These are phyloP conservation scores for Zymoseptoria passerinii DNA, from an alignment of 2,329 filamentous ascomycete species.

Conservation along the genomic window DNA sequence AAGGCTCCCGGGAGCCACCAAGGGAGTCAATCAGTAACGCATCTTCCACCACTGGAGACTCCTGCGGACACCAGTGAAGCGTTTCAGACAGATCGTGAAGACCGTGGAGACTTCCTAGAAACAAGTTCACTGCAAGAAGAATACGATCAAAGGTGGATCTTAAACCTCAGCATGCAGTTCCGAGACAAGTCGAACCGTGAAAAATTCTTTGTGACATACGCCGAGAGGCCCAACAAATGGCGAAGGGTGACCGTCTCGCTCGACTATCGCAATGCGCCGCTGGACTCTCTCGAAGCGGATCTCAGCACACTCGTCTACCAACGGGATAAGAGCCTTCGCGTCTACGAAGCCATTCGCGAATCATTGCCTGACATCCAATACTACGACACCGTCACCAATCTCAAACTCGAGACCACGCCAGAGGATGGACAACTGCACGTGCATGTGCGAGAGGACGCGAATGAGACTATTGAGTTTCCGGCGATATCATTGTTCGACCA, in stretches of 20 bases:
- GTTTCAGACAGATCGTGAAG: slow-evolving; percentile 20
- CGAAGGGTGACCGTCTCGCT: slow-evolving; percentile 85
- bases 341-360: slow-evolving; percentile 90
- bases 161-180: slow-evolving; percentile 98
- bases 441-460: slow-evolving; percentile 93
- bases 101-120: slow-evolving; percentile 35
- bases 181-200: slow-evolving; percentile 85
- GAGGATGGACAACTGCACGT: slow-evolving; percentile 82
- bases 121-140: slow-evolving; percentile 66
- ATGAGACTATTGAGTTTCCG: slow-evolving; percentile 88
- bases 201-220: slow-evolving; percentile 96
- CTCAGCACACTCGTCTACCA: slow-evolving; percentile 71
- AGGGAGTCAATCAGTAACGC: background rate
- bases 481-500: slow-evolving; percentile 64
- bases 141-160: slow-evolving; percentile 75
- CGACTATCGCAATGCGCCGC: slow-evolving; percentile 75
- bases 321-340: slow-evolving; percentile 82
- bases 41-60: slow-evolving; percentile 19
- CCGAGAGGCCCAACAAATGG: slow-evolving; percentile 70
- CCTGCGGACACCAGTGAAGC: slow-evolving; percentile 9
- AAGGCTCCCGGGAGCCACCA: background rate
- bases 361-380: slow-evolving; percentile 91
- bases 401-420: slow-evolving; percentile 82
- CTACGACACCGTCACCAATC: slow-evolving; percentile 89
- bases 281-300: slow-evolving; percentile 78